Evolutionary conservation across 2,329 filamentous ascomycete genomes (phyloP).

Genomic region (Fusarium paranaense): DNA sequence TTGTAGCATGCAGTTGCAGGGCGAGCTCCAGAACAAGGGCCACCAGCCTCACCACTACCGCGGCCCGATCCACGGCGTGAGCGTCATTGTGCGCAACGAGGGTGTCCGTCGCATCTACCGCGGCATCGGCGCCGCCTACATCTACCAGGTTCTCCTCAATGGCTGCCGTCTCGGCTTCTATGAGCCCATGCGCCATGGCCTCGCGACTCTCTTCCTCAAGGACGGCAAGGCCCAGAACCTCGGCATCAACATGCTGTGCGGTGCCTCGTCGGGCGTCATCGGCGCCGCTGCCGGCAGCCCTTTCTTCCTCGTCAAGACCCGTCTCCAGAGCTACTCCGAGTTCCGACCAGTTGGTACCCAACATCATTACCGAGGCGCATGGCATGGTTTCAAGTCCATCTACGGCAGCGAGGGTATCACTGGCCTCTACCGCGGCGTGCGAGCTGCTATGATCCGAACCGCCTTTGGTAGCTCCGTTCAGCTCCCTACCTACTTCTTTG

Average conservation of each 20-base stretch:
- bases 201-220: constrained; percentile 77
- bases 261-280: constrained; percentile 88
- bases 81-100: constrained; percentile 91
- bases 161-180: constrained; percentile 98
- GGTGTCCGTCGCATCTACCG: constrained; percentile 87
- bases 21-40: constrained; percentile 89
- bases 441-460: constrained; percentile 94
- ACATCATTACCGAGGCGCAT: constrained; percentile 87
- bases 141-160: constrained; percentile 97
- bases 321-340: constrained; percentile 92
- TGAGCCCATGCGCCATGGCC: constrained; percentile 84
- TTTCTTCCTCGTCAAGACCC: constrained; percentile 98
- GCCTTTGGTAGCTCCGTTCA: constrained; percentile 97
- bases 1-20: constrained; percentile 89
- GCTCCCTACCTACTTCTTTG: constrained; percentile 97
- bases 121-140: constrained; percentile 90
- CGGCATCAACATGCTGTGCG: constrained; percentile 92
- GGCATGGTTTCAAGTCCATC: constrained; percentile 86
- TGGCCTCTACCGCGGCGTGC: constrained; percentile 90
- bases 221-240: constrained; percentile 84
- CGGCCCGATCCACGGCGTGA: constrained; percentile 90
- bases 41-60: constrained; percentile 89
- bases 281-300: constrained; percentile 94
- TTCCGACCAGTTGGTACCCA: constrained; percentile 97
- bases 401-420: constrained; percentile 79